A percentile compares a stretch with the other conserved stretches of the same genome.
These are phyloP conservation scores for Veloporphyrellus conicus DNA, from an alignment of 1,284 basidiomycete genomes.

Conservation along the genomic window DNA sequence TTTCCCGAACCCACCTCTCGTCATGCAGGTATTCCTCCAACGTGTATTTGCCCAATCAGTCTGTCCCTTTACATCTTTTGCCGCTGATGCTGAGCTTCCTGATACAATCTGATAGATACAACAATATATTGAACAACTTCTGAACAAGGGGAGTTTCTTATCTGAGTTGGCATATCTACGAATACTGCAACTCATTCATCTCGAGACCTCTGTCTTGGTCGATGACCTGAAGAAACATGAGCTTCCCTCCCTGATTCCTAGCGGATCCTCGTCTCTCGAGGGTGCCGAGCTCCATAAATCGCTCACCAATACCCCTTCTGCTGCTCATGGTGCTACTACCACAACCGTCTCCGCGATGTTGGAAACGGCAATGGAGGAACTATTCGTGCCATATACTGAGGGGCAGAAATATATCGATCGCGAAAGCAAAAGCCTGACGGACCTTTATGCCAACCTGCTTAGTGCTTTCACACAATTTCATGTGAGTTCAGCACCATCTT, in stretches of 20 bases:
- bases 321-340: constrained; percentile 36
- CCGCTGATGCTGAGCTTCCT: constrained; percentile 5
- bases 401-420: constrained; percentile 89
- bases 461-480: constrained; percentile 84
- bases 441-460: constrained; percentile 78
- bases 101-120: constrained; percentile 65
- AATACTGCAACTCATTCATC: constrained; percentile 83
- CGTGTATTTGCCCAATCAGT: constrained; percentile 98
- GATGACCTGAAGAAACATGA: constrained; percentile 94
- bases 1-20: constrained; percentile 94
- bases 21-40: constrained; percentile 98
- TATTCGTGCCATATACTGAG: constrained; percentile 93
- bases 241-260: constrained; percentile 59
- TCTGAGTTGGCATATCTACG: constrained; percentile 91
- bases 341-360: constrained; percentile 78
- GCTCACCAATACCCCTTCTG: constrained; percentile 44
- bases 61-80: constrained; percentile 28
- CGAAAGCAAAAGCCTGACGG: constrained; percentile 83
- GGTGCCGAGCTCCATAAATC: constrained; percentile 55
- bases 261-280: constrained; percentile 54
- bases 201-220: constrained; percentile 74
- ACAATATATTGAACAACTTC: constrained; percentile 86
- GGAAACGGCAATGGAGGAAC: constrained; percentile 92
- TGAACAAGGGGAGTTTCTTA: constrained; percentile 67
- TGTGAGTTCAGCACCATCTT: constrained; percentile 46